Evolutionary conservation across 441 rosid species (phyloP).

Genomic region (Hypseocharis bilobata): DNA sequence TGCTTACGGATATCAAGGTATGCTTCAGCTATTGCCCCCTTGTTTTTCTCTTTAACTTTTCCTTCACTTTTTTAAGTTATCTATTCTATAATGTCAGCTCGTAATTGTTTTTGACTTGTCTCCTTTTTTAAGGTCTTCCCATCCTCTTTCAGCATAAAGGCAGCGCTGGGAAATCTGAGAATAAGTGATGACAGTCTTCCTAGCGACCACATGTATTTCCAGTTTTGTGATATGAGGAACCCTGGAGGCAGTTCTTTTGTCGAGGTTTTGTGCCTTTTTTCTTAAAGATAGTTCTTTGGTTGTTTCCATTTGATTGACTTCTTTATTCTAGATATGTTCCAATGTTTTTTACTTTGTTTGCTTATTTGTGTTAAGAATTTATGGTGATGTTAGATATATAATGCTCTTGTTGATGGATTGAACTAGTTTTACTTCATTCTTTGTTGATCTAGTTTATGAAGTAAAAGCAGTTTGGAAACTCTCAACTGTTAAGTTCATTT

Average conservation of each 20-base stretch:
- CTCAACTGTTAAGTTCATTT: not conserved
- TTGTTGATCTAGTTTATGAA: not conserved
- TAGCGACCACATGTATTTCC: slow-evolving; percentile 65
- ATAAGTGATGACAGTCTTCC: slow-evolving; percentile 97
- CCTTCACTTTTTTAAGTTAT: slow-evolving; percentile 4
- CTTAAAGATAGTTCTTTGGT: slow-evolving; percentile 9
- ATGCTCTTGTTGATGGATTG: slow-evolving; percentile 2
- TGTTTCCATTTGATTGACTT: slow-evolving; percentile 8
- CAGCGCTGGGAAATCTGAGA: slow-evolving; percentile 83
- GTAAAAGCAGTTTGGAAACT: not conserved
- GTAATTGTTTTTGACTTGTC: slow-evolving; percentile 19
- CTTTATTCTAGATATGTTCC: too few species aligned
- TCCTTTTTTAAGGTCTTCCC: slow-evolving; percentile 69
- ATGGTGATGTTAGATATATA: not conserved
- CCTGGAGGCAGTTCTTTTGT: slow-evolving; percentile 97
- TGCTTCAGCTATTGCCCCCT: slow-evolving; percentile 17
- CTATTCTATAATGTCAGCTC: slow-evolving; percentile 8
- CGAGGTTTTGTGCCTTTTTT: slow-evolving; percentile 57
- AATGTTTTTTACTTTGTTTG: not conserved
- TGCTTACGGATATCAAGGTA: slow-evolving; percentile 87
- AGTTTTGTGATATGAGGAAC: slow-evolving; percentile 98
- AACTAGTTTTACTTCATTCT: not conserved
- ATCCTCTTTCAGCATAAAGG: slow-evolving; percentile 80
- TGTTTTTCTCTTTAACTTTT: slow-evolving; percentile 1
- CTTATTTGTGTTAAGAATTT: not conserved